Base-by-base conservation (phyloP, 1,284 basidiomycete genomes). In the Volvariella volvacea region DNA sequence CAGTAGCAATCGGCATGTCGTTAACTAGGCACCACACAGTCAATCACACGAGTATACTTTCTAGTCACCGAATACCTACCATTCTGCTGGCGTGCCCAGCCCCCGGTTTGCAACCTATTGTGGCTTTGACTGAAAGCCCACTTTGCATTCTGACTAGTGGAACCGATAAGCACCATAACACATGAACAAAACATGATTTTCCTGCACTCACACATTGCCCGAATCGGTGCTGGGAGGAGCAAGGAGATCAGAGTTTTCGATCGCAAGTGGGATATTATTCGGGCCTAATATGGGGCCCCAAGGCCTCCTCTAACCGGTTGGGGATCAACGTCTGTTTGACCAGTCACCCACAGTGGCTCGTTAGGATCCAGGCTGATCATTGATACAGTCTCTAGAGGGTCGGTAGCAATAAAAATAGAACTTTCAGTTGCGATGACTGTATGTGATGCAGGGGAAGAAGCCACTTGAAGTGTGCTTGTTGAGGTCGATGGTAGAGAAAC, bases 51-150 rank as follows among this genome's bases (percentile, higher is more conserved):
- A 37, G 50, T 15, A 49, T 20, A 30, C 22, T 10, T 14, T 17
- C 8, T 0, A 38, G 1, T 31, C n/a, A n/a, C 21, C 14, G 19
- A 10, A 7, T 15, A 50, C 67, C 36, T 49, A 78, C 80, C 55
- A 49, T 83, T 85, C 61, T 86, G 71, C 52, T 84, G 74, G 43
- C 83, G 72, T 28, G 82, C 80, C 84, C 84, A 88, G 0, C 85
- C 85, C 17, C 84, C 84, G 0, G 75, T 75, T 48, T 80, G 76
- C 16, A 88, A 59, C 19, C 82, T 75, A 53, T 83, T 86, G 58
- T 81, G 78, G 46, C 80, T 83, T 46, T 85, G 59, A 47, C 67
- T 65, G 60, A 86, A 84, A 0, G 83, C 75, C 84, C 84, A 87
- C 58, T 85, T 86, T 9, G 79, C 75, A 51, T 83, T 83, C 4